phyloP scores from a whole-genome alignment of 257 asterid genomes.

The Pogostemon cablin region DNA sequence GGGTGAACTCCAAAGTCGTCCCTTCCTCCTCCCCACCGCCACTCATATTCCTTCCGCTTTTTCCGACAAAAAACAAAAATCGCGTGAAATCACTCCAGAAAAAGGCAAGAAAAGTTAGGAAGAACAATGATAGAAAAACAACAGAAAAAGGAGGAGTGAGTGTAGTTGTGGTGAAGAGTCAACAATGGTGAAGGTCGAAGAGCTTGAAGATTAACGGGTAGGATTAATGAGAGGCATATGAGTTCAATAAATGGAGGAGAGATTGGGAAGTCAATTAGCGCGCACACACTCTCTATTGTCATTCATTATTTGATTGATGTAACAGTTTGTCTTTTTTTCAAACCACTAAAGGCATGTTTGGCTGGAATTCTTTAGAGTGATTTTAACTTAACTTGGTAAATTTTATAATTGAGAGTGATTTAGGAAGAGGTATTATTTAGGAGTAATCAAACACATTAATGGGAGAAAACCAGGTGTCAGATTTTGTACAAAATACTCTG shows the following conservation, averaged over 20 bases:
- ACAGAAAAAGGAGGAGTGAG: not conserved
- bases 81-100: slow-evolving; percentile 21
- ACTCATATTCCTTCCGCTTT: slow-evolving; percentile 44
- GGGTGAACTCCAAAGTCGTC: slow-evolving; percentile 66
- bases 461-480: too few relatives aligned
- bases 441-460: too few relatives aligned
- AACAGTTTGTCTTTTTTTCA: not conserved
- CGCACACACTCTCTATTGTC: not conserved
- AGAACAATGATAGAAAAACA: not conserved
- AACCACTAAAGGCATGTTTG: not conserved
- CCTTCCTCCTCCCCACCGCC: slow-evolving; percentile 75
- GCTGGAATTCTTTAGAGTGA: not conserved
- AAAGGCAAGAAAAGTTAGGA: not conserved
- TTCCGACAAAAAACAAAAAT: slow-evolving; percentile 24
- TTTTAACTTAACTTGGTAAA: too few relatives aligned
- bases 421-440: too few relatives aligned
- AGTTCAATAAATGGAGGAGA: slow-evolving; percentile 25
- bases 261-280: slow-evolving; percentile 34
- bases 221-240: not conserved
- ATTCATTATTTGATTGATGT: not conserved
- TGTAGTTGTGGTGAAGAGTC: slow-evolving; percentile 13
- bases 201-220: too few relatives aligned
- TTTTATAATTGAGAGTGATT: too few relatives aligned
- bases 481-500: too few relatives aligned
- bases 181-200: not conserved